Conservation (phyloP, 2,329 filamentous ascomycete species). For the Venturia nashicola region DNA sequence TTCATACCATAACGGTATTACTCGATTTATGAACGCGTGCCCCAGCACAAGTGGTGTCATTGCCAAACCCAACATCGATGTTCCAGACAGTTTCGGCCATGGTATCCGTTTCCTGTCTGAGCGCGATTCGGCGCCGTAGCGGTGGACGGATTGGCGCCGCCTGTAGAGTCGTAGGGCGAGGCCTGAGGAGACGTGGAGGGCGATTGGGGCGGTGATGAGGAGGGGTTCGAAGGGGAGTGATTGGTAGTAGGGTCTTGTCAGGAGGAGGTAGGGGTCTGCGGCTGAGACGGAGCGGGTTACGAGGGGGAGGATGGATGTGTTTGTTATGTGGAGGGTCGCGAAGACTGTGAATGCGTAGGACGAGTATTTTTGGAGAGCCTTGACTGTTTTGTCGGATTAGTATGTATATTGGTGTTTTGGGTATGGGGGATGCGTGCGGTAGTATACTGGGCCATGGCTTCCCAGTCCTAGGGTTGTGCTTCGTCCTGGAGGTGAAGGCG, state of each 20-base stretch:
- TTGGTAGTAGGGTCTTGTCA: constrained; percentile 87
- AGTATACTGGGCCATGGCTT: constrained; percentile 61
- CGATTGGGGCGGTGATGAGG: constrained; percentile 61
- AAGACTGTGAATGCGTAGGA: constrained; percentile 75
- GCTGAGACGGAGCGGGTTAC: constrained; percentile 58
- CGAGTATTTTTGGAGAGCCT: constrained; percentile 74
- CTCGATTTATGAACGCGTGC: constrained; percentile 66
- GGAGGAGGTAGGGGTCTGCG: constrained; percentile 76
- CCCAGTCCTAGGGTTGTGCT: constrained; percentile 2
- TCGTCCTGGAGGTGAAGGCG: neutral
- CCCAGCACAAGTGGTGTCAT: constrained; percentile 53
- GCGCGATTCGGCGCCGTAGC: constrained; percentile 60
- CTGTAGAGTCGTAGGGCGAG: constrained; percentile 65
- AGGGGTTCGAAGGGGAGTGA: constrained; percentile 63
- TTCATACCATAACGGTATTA: constrained; percentile 62
- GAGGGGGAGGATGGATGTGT: constrained; percentile 71
- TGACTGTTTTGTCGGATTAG: constrained; percentile 37
- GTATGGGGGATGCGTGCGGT: constrained; percentile 36
- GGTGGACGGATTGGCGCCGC: constrained; percentile 53
- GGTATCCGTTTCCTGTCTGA: constrained; percentile 35
- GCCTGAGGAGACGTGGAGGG: constrained; percentile 66
- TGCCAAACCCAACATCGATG: constrained; percentile 60
- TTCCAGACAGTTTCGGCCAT: constrained; percentile 63
- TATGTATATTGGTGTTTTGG: neutral
- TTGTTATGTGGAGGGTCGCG: constrained; percentile 63